Percentiles rank a stretch among this genome's conserved stretches.
Conservation (phyloP, 1,284 basidiomycete species). For the Anthracocystis walkeri region DNA sequence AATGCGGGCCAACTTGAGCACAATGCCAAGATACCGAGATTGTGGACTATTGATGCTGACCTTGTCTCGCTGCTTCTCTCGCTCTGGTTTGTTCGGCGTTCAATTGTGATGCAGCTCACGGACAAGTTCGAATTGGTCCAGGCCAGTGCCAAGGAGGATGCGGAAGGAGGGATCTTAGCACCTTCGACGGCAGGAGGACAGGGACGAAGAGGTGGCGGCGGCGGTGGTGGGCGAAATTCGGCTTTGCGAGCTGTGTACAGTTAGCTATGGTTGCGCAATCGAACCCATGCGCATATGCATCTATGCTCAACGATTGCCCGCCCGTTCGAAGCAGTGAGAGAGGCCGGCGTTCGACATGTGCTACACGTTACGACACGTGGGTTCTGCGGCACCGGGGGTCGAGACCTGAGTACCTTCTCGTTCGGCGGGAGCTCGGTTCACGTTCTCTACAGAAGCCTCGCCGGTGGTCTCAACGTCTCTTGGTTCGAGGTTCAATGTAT, state of each 20-base stretch:
- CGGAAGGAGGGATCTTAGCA: conserved; percentile 15
- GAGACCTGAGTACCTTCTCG: too few species aligned
- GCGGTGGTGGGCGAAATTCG: conserved; percentile 16
- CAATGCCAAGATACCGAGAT: background rate
- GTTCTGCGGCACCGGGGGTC: too few species aligned
- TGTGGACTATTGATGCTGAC: conserved; percentile 13
- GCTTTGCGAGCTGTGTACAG: conserved; percentile 34
- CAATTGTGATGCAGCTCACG: conserved; percentile 40
- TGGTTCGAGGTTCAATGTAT: too few species aligned
- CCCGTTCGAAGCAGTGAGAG: too few species aligned
- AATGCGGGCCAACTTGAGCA: conserved; percentile 2
- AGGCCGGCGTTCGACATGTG: too few species aligned
- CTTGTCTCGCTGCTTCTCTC: background rate
- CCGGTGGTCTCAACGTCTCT: too few species aligned
- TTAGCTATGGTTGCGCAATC: background rate
- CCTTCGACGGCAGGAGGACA: background rate
- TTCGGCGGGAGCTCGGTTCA: too few species aligned
- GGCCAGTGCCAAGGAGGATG: conserved; percentile 25
- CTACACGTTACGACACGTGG: too few species aligned
- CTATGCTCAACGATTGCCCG: too few species aligned
- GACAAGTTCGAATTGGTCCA: conserved; percentile 63
- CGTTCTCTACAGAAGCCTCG: too few species aligned
- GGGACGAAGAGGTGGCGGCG: conserved; percentile 15
- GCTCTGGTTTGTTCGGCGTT: background rate
- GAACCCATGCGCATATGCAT: too few species aligned